A percentile compares a stretch with the other conserved stretches of the same genome.
Conservation (phyloP, 2,329 filamentous ascomycete species). For the Septoria petroselini region DNA sequence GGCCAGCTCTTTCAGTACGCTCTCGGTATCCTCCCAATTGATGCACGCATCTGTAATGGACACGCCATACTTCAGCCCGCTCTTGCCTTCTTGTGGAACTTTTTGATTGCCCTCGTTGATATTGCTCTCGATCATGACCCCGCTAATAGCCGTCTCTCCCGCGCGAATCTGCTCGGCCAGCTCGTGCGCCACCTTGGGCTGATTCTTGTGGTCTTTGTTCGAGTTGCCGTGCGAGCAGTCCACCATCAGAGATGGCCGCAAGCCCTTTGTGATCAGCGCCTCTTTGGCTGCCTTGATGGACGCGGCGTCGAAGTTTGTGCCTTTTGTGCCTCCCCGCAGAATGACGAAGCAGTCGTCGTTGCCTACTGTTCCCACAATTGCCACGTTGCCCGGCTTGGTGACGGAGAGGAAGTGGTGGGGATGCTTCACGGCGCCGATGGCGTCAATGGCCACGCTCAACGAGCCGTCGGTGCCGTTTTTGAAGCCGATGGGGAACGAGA, state of each 20-base stretch:
- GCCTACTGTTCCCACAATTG: constrained; percentile 88
- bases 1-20: constrained; percentile 73
- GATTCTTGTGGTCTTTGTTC: constrained; percentile 89
- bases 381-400: constrained; percentile 91
- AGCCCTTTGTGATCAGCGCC: constrained; percentile 69
- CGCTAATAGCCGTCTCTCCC: constrained; percentile 86
- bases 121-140: constrained; percentile 98
- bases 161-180: constrained; percentile 80
- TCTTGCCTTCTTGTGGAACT: constrained; percentile 80
- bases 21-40: constrained; percentile 83
- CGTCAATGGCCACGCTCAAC: constrained; percentile 85
- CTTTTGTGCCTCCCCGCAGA: constrained; percentile 84
- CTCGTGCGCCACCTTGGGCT: constrained; percentile 82
- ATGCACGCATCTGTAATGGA: constrained; percentile 98
- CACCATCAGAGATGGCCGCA: constrained; percentile 79
- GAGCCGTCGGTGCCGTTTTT: constrained; percentile 98
- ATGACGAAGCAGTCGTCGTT: constrained; percentile 98
- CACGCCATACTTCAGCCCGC: constrained; percentile 84
- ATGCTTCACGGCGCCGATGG: constrained; percentile 86
- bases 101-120: constrained; percentile 94
- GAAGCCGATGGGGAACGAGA: constrained; percentile 97
- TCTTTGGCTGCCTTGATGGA: constrained; percentile 82
- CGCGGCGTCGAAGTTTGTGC: constrained; percentile 87
- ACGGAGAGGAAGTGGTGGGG: constrained; percentile 97
- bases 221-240: constrained; percentile 94